A percentile compares a stretch with the other conserved stretches of the same genome.
These are phyloP conservation scores for Hericium rajendrae DNA, from an alignment of 768 basidiomycete species.

Conservation along the genomic window DNA sequence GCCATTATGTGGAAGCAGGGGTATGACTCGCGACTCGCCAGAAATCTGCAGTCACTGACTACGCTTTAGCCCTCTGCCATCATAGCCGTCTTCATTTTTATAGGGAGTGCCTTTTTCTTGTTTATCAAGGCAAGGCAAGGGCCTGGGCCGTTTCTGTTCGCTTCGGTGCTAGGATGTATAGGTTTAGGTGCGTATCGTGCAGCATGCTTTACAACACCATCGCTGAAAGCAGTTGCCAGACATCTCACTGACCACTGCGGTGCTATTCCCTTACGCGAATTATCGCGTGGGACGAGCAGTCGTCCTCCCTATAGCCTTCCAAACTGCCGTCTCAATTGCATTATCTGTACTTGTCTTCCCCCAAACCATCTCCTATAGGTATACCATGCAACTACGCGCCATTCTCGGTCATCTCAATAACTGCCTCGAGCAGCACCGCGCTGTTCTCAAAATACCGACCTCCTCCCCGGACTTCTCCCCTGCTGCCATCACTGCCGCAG, in stretches of 20 bases:
- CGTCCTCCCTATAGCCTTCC: slow-evolving; percentile 48
- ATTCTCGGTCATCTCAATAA: slow-evolving; percentile 40
- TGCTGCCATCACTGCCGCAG: slow-evolving; percentile 25
- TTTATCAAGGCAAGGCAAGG: slow-evolving; percentile 51
- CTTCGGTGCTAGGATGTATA: slow-evolving; percentile 50
- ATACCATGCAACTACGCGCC: slow-evolving; percentile 37
- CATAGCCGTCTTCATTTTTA: slow-evolving; percentile 50
- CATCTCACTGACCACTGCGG: slow-evolving; percentile 46
- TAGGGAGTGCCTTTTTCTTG: slow-evolving; percentile 46
- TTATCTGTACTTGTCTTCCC: slow-evolving; percentile 53
- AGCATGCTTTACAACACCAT: background rate
- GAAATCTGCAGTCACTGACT: slow-evolving; percentile 14
- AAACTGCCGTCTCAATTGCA: slow-evolving; percentile 46
- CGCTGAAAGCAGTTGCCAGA: slow-evolving; percentile 28
- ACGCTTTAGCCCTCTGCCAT: slow-evolving; percentile 44
- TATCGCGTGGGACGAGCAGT: slow-evolving; percentile 46
- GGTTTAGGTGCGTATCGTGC: slow-evolving; percentile 35
- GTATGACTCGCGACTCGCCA: slow-evolving; percentile 21
- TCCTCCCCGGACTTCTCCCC: slow-evolving; percentile 31
- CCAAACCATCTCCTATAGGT: slow-evolving; percentile 47
- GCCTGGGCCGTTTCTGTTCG: slow-evolving; percentile 53
- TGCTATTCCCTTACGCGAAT: slow-evolving; percentile 55
- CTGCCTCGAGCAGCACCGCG: slow-evolving; percentile 36
- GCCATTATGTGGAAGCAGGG: slow-evolving; percentile 45
- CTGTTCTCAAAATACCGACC: slow-evolving; percentile 34